A percentile compares a stretch with the other conserved stretches of the same genome.
These are phyloP conservation scores for Asterophora parasitica DNA, from an alignment of 768 basidiomycete species.

Conservation along the genomic window DNA sequence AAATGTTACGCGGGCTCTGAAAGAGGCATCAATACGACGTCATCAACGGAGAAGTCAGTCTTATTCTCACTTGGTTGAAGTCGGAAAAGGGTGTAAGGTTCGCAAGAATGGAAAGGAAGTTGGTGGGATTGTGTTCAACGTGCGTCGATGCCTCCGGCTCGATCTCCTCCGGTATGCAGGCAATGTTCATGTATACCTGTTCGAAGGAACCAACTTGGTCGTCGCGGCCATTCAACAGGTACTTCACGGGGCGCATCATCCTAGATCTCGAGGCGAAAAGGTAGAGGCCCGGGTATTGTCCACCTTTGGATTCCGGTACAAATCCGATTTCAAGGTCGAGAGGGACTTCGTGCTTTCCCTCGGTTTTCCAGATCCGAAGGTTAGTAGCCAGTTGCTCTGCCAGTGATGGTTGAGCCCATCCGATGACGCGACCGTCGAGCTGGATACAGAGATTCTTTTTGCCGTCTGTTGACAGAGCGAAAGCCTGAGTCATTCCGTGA, in stretches of 20 bases:
- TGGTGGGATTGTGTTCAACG: constrained; percentile 91
- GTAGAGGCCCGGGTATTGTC: constrained; percentile 95
- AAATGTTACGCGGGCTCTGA: constrained; percentile 86
- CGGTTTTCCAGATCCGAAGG: constrained; percentile 93
- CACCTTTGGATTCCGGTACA: constrained; percentile 84
- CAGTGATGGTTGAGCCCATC: constrained; percentile 78
- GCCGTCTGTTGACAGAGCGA: constrained; percentile 77
- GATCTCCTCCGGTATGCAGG: constrained; percentile 84
- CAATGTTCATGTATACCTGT: constrained; percentile 99
- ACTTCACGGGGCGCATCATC: constrained; percentile 99
- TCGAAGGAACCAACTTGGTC: constrained; percentile 96
- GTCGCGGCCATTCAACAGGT: constrained; percentile 75
- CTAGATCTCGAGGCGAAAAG: constrained; percentile 81
- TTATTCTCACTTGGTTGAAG: constrained; percentile 82
- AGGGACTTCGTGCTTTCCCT: constrained; percentile 74
- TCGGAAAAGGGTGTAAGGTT: constrained; percentile 99
- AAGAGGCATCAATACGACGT: constrained; percentile 5
- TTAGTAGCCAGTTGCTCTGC: constrained; percentile 78
- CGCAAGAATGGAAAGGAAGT: constrained; percentile 93
- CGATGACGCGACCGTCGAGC: constrained; percentile 92
- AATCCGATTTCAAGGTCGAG: constrained; percentile 93
- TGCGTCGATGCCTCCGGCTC: constrained; percentile 75
- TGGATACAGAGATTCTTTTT: constrained; percentile 82
- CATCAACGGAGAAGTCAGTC: constrained; percentile 18
- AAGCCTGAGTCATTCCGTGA: constrained; percentile 93